Evolutionary conservation across 352 stramenopile genomes (phyloP).

Genomic region (Pythium aristosporum): DNA sequence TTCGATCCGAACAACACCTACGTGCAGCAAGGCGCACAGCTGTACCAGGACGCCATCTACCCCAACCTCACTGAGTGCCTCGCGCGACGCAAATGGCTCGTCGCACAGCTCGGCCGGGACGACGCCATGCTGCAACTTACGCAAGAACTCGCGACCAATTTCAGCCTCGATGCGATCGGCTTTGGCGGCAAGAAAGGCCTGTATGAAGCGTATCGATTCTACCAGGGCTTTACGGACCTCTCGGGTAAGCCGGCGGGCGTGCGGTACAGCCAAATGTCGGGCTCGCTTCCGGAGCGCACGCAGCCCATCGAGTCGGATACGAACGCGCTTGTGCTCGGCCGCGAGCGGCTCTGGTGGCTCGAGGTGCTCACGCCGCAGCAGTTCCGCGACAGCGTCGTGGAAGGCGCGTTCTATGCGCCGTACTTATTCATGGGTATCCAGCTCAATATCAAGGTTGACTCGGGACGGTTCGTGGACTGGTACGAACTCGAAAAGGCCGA

Average conservation of each 20-base stretch:
- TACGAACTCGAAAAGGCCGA: slow-evolving; percentile 6
- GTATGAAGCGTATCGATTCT: slow-evolving; percentile 14
- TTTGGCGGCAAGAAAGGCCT: slow-evolving; percentile 19
- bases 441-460: slow-evolving; percentile 9
- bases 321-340: slow-evolving; percentile 22
- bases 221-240: slow-evolving; percentile 26
- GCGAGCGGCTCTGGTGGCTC: slow-evolving; percentile 23
- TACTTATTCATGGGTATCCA: slow-evolving; percentile 18
- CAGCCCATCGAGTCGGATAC: slow-evolving; percentile 14
- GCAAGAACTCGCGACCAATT: slow-evolving; percentile 23
- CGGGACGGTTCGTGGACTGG: slow-evolving; percentile 13
- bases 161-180: slow-evolving; percentile 11
- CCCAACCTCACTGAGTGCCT: slow-evolving; percentile 23
- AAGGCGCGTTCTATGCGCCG: slow-evolving; percentile 3
- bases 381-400: slow-evolving; percentile 3
- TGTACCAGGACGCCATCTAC: slow-evolving; percentile 19
- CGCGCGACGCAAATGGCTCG: slow-evolving; percentile 7
- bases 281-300: slow-evolving; percentile 19
- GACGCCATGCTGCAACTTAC: slow-evolving; percentile 16
- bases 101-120: slow-evolving; percentile 11
- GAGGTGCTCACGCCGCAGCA: not conserved
- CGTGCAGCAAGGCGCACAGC: slow-evolving; percentile 8
- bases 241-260: slow-evolving; percentile 21
- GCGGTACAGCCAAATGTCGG: slow-evolving; percentile 22
- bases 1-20: slow-evolving; percentile 16